Conservation (phyloP, 2,329 filamentous ascomycete genomes). For the Tolypocladium sp. region DNA sequence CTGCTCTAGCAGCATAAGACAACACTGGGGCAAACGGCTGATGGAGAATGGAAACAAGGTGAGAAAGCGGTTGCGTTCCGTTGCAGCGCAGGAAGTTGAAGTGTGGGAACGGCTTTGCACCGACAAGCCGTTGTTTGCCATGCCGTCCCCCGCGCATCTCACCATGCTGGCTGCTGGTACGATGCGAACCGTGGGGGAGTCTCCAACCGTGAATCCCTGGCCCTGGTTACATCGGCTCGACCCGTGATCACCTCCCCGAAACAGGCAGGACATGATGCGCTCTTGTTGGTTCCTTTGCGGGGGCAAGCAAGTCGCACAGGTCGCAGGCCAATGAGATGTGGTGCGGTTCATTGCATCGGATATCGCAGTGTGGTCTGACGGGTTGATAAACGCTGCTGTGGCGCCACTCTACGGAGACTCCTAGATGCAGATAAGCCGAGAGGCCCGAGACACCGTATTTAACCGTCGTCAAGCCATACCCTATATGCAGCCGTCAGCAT, state of each 20-base stretch:
- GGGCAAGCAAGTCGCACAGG: neutral
- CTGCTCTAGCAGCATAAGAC: neutral
- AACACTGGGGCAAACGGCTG: neutral
- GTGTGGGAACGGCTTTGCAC: neutral
- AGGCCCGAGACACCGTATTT: neutral
- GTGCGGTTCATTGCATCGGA: neutral
- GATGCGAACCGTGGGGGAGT: neutral
- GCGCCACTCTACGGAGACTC: too few relatives aligned
- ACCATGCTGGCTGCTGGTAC: neutral
- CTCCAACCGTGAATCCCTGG: neutral
- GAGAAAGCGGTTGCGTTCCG: neutral
- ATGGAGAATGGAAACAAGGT: neutral
- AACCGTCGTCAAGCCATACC: neutral
- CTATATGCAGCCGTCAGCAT: neutral
- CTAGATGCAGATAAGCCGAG: too few relatives aligned
- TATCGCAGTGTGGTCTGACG: neutral
- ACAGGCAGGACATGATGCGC: neutral
- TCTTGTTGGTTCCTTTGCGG: neutral
- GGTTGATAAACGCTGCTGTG: neutral
- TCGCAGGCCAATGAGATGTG: neutral
- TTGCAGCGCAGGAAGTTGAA: neutral
- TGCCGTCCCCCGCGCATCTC: neutral
- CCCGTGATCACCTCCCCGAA: neutral
- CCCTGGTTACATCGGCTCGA: constrained; percentile 1
- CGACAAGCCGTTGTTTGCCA: neutral